These are phyloP conservation scores for Aquilaria agallochum DNA, from an alignment of 441 rosid species.

Conservation along the genomic window DNA sequence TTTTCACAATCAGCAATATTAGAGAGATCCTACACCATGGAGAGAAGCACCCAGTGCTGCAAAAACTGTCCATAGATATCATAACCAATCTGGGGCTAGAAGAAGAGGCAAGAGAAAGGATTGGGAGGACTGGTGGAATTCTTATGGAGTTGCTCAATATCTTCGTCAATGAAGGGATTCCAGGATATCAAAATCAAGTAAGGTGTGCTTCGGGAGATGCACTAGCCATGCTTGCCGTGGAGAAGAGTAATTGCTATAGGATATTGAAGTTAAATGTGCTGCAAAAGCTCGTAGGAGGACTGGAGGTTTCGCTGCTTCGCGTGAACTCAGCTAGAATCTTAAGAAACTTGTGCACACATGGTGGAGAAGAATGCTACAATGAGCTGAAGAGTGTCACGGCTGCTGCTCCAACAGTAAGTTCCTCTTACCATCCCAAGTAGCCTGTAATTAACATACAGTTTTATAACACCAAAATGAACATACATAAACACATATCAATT, in stretches of 20 bases:
- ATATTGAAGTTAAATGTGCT: slow-evolving; percentile 52
- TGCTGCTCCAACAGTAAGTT: slow-evolving; percentile 70
- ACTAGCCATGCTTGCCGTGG: slow-evolving; percentile 77
- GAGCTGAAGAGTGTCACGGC: slow-evolving; percentile 40
- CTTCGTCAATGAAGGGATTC: slow-evolving; percentile 45
- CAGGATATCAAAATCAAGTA: slow-evolving; percentile 39
- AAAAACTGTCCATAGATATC: slow-evolving; percentile 68
- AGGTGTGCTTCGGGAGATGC: slow-evolving; percentile 88
- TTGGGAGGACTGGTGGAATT: slow-evolving; percentile 86
- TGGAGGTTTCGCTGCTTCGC: slow-evolving; percentile 47
- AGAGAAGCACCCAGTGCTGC: slow-evolving; percentile 54
- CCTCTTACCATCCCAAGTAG: background rate
- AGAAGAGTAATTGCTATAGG: slow-evolving; percentile 61
- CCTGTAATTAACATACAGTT: background rate
- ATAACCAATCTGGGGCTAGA: slow-evolving; percentile 69
- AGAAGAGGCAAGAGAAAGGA: slow-evolving; percentile 67
- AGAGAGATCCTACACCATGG: slow-evolving; percentile 69
- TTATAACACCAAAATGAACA: background rate
- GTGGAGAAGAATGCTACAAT: slow-evolving; percentile 44
- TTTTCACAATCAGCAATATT: slow-evolving; percentile 80
- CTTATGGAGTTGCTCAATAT: slow-evolving; percentile 74
- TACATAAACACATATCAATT: background rate
- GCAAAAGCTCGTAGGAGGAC: slow-evolving; percentile 46
- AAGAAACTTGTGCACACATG: slow-evolving; percentile 58
- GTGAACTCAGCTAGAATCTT: slow-evolving; percentile 77